These are phyloP conservation scores for Pestalotiopsis sp. DNA, from an alignment of 2,329 filamentous ascomycete genomes.

Conservation along the genomic window DNA sequence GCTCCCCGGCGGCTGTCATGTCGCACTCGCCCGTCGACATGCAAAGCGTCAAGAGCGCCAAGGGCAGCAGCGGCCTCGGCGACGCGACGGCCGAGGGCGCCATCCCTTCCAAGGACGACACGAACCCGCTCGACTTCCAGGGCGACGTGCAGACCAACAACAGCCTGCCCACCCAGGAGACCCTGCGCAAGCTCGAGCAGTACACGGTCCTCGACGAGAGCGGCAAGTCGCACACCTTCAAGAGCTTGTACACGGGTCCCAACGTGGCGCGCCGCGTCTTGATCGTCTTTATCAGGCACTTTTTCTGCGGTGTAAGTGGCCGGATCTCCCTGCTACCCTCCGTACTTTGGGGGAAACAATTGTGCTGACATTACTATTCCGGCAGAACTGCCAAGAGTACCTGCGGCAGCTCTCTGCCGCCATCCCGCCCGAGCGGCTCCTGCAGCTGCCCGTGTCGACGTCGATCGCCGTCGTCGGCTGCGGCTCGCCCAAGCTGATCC, in stretches of 20 bases:
- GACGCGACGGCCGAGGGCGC: not conserved
- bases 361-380: not conserved
- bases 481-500: slow-evolving; percentile 68
- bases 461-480: slow-evolving; percentile 73
- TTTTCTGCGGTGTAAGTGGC: slow-evolving; percentile 73
- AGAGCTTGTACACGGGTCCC: slow-evolving; percentile 60
- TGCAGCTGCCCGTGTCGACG: slow-evolving; percentile 54
- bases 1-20: not conserved
- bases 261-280: slow-evolving; percentile 60
- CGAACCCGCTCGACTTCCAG: slow-evolving; percentile 53
- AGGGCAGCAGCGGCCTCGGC: slow-evolving; percentile 6
- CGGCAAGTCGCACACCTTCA: slow-evolving; percentile 62
- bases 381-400: slow-evolving; percentile 74
- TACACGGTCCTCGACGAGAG: slow-evolving; percentile 63
- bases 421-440: slow-evolving; percentile 54
- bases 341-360: not conserved
- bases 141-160: slow-evolving; percentile 59
- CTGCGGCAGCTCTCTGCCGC: slow-evolving; percentile 62
- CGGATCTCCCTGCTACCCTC: not conserved
- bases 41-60: slow-evolving; percentile 7
- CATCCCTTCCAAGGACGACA: slow-evolving; percentile 25
- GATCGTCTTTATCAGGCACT: slow-evolving; percentile 76
- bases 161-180: slow-evolving; percentile 51
- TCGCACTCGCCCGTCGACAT: not conserved
- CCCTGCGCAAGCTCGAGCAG: slow-evolving; percentile 52